Evolutionary conservation across 164 flowering plant genomes (phyloP).

Genomic region (Tetrastigma voinierianum): DNA sequence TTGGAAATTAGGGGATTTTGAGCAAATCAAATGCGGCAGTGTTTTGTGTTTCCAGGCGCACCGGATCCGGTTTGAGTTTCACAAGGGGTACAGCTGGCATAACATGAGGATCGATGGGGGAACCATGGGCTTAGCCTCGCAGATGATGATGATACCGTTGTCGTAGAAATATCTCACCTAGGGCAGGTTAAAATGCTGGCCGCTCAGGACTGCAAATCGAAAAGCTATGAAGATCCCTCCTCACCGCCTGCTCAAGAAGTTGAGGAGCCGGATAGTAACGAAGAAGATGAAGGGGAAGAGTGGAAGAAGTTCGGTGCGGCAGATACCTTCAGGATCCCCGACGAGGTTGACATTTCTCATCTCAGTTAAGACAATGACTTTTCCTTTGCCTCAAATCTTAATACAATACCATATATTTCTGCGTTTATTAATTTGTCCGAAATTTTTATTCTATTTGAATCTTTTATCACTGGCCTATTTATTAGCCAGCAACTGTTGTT

Average conservation of each 20-base stretch:
- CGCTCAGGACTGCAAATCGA: conserved; percentile 55
- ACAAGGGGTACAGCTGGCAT: conserved; percentile 74
- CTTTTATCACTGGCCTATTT: no score
- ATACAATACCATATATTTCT: no score
- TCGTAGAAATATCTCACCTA: conserved; percentile 84
- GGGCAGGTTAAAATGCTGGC: conserved; percentile 94
- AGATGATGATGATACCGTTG: conserved; percentile 71
- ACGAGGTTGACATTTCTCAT: conserved; percentile 62
- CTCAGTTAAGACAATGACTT: conserved; percentile 59
- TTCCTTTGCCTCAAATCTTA: no score
- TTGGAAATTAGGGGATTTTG: no score
- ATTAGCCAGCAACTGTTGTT: no score
- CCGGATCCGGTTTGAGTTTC: conserved; percentile 82
- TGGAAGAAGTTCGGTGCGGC: conserved; percentile 93
- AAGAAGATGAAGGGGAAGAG: conserved; percentile 36
- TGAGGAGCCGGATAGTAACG: conserved; percentile 45
- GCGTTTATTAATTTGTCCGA: no score
- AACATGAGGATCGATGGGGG: conserved; percentile 99
- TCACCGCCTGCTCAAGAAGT: conserved; percentile 18
- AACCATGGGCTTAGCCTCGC: conserved; percentile 99
- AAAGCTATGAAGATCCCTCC: conserved; percentile 53
- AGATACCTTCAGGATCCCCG: conserved; percentile 76
- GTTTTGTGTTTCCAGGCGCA: conserved; percentile 47
- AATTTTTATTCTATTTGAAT: no score
- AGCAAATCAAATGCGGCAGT: no score